These are phyloP conservation scores for Neofusicoccum ribis DNA, from an alignment of 2,329 filamentous ascomycete species.

Conservation along the genomic window DNA sequence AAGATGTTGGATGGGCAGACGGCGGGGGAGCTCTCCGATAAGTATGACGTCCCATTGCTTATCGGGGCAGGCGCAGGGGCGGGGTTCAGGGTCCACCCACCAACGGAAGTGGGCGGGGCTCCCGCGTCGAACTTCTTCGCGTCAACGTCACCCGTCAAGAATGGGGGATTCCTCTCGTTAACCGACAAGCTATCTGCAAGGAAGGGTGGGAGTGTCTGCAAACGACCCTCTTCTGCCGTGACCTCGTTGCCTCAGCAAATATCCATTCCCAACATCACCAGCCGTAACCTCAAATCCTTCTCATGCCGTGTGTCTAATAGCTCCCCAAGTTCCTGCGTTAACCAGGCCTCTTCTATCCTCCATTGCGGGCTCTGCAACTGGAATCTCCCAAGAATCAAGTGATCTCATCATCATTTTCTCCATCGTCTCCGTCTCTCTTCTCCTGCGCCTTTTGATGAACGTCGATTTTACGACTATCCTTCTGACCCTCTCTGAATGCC, in stretches of 20 bases:
- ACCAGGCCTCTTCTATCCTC: too few species aligned
- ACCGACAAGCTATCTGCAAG: neutral
- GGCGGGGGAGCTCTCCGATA: neutral
- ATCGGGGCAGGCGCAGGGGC: neutral
- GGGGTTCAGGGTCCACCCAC: too few species aligned
- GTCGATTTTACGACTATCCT: neutral
- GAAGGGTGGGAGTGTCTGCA: neutral
- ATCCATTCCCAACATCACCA: too few species aligned
- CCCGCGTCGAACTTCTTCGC: neutral
- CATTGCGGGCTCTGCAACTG: too few species aligned
- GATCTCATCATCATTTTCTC: too few species aligned
- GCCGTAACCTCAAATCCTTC: too few species aligned
- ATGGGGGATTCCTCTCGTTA: neutral
- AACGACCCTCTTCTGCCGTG: too few species aligned
- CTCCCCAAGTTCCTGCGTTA: too few species aligned
- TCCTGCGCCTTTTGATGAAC: neutral
- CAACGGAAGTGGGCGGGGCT: constrained; percentile 8
- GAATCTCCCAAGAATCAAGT: too few species aligned
- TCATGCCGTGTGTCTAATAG: too few species aligned
- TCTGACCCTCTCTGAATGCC: neutral
- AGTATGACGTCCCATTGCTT: constrained; percentile 14
- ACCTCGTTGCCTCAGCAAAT: too few species aligned
- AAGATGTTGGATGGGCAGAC: neutral
- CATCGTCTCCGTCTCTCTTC: neutral
- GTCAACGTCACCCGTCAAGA: neutral